Base-by-base conservation (phyloP, 2,329 filamentous ascomycete genomes). In the Atkinsonella hypoxylon region DNA sequence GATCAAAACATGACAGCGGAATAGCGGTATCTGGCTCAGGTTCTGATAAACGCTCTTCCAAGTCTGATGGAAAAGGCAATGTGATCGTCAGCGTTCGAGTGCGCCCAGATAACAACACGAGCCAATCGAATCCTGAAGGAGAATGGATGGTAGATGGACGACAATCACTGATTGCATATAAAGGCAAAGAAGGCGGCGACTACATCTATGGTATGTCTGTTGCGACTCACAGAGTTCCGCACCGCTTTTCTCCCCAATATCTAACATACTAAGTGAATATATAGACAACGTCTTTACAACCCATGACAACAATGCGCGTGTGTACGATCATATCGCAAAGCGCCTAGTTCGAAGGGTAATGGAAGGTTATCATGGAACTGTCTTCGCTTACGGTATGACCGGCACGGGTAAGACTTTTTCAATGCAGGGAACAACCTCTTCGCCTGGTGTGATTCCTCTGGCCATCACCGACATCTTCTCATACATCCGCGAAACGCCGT, bases 401-500 rank as follows among this genome's bases (percentile, higher is more conserved):
- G 93, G 93, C 55, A 97, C 93, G 0, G 93, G 93, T 58, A 98
- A 98, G 72, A 98, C 93, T 0, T 98, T 97, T 66, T 97, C 91
- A 39, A 98, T 98, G 93, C 93, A 98, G 72, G 93, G 93, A 59
- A 98, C 93, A 11, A 89, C 90, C 44, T 88, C 87, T 2, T 95
- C 89, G 39, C 93, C 93, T 1, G 93, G 93, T 70, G 93, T 98
- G 30, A 98, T 98, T 51, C 93, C 93, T 7, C 75, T 97, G 39
- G 93, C 93, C 39, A 97, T 98, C 59, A 97, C 93, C 55, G 93
- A 98, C 64, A 98, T 98, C 48, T 98, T 98, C 67, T 97, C 93
- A 0, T 98, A 96, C 67, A 98, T 98, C 58, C 85, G 93, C 52
- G 93, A 98, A 70, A 97, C 93, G 1, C 93, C 93, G 0, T 88